Conservation (phyloP, 1,284 basidiomycete species). For the Cutaneotrichosporon cyanovorans region DNA sequence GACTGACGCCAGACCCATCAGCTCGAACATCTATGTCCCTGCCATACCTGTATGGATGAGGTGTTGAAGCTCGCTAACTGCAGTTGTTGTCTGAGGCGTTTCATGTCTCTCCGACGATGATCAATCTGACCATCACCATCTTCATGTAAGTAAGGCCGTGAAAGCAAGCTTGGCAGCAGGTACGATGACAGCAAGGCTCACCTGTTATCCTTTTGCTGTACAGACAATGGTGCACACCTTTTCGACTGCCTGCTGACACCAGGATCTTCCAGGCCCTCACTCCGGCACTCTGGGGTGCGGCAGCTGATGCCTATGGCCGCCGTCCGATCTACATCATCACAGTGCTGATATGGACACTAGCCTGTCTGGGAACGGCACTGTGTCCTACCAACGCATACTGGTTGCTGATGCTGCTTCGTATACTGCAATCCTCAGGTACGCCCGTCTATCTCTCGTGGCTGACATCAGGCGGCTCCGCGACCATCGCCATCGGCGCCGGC, state of each 20-base stretch:
- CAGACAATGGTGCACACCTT: no score
- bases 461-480: conserved; percentile 25
- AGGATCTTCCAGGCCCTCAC: conserved; percentile 34
- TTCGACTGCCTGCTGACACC: not conserved
- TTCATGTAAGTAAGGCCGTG: conserved; percentile 25
- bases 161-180: no score
- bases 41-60: conserved; percentile 29
- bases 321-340: conserved; percentile 34
- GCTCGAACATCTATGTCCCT: conserved; percentile 36
- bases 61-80: no score
- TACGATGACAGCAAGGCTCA: no score
- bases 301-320: conserved; percentile 31
- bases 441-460: no score
- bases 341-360: conserved; percentile 27
- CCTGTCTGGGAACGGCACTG: conserved; percentile 33
- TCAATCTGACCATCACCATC: conserved; percentile 36
- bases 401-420: conserved; percentile 34
- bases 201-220: no score
- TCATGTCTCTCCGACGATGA: conserved; percentile 23
- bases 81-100: conserved; percentile 17
- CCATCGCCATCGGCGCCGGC: conserved; percentile 35
- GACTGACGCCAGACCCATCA: conserved; percentile 28
- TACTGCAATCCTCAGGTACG: conserved; percentile 24
- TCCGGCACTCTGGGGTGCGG: conserved; percentile 33
- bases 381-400: conserved; percentile 36